These are phyloP conservation scores for Fusarium humuli DNA, from an alignment of 2,329 filamentous ascomycete genomes.

Conservation along the genomic window DNA sequence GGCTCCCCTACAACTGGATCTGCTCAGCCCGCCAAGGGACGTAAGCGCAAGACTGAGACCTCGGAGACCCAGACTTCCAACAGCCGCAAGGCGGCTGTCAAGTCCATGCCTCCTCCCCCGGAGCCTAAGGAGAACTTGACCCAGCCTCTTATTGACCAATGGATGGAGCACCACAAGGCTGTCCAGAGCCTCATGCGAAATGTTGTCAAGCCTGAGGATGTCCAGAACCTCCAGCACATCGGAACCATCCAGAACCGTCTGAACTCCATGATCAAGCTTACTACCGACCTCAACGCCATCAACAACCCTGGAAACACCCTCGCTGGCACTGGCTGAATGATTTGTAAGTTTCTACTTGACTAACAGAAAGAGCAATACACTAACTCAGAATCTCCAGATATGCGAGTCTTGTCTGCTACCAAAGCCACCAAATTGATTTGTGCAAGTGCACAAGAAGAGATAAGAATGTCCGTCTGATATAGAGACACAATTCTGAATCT, in stretches of 20 bases:
- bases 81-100: constrained; percentile 64
- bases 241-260: constrained; percentile 63
- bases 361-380: background rate
- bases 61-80: constrained; percentile 53
- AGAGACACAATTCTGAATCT: constrained; percentile 42
- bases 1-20: constrained; percentile 56
- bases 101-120: constrained; percentile 51
- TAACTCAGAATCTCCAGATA: constrained; percentile 24
- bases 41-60: constrained; percentile 69
- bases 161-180: constrained; percentile 71
- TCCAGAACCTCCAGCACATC: constrained; percentile 66
- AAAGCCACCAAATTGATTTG: constrained; percentile 25
- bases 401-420: constrained; percentile 45
- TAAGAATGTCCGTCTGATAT: constrained; percentile 37
- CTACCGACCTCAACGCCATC: constrained; percentile 45
- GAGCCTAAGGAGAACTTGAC: constrained; percentile 50
- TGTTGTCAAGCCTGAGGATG: constrained; percentile 63
- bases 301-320: constrained; percentile 45
- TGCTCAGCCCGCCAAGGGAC: constrained; percentile 58
- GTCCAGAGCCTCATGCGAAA: constrained; percentile 69
- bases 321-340: constrained; percentile 49
- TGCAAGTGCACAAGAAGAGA: constrained; percentile 44
- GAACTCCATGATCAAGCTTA: constrained; percentile 64
- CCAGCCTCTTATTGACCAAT: constrained; percentile 63
- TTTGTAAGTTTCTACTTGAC: constrained; percentile 34